Evolutionary conservation across 2,329 filamentous ascomycete genomes (phyloP).

Genomic region (Monilinia vaccinii-corymbosi): DNA sequence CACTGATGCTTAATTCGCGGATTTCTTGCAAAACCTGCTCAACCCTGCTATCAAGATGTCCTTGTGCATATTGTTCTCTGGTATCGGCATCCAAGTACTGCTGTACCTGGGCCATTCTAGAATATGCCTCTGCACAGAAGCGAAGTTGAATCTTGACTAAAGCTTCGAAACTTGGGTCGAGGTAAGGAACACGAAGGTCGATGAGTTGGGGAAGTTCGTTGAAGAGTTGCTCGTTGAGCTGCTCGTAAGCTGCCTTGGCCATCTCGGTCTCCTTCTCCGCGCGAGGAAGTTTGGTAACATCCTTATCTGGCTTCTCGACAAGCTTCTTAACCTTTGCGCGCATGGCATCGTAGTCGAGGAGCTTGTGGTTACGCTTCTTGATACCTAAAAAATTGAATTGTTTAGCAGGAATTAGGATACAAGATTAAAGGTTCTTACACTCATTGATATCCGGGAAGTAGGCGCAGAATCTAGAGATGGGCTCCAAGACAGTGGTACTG

Average conservation of each 20-base stretch:
- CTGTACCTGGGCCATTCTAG: conserved; percentile 96
- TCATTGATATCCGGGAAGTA: conserved; percentile 99
- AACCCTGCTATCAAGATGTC: conserved; percentile 81
- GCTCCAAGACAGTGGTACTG: conserved; percentile 86
- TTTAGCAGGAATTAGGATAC: conserved; percentile 16
- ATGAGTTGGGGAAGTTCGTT: conserved; percentile 91
- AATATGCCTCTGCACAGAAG: conserved; percentile 97
- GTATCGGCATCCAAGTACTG: conserved; percentile 96
- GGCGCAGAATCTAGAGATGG: conserved; percentile 90
- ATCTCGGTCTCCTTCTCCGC: conserved; percentile 95
- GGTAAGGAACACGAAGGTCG: conserved; percentile 90
- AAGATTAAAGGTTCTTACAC: conserved; percentile 45
- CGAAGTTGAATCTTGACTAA: conserved; percentile 97
- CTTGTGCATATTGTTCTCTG: conserved; percentile 89
- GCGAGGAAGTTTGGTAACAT: conserved; percentile 89
- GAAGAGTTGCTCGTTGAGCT: conserved; percentile 92
- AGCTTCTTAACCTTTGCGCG: conserved; percentile 95
- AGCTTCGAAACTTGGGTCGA: conserved; percentile 94
- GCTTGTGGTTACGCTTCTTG: conserved; percentile 97
- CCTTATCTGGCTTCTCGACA: conserved; percentile 97
- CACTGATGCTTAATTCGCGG: conserved; percentile 85
- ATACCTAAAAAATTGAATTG: conserved; percentile 52
- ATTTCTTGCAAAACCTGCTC: conserved; percentile 97
- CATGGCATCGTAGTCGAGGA: conserved; percentile 94
- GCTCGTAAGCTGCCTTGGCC: conserved; percentile 87